Percentiles rank a stretch among this genome's conserved stretches.
These are phyloP conservation scores for Carpinus fangiana DNA, from an alignment of 306 rosid genomes.

Conservation along the genomic window DNA sequence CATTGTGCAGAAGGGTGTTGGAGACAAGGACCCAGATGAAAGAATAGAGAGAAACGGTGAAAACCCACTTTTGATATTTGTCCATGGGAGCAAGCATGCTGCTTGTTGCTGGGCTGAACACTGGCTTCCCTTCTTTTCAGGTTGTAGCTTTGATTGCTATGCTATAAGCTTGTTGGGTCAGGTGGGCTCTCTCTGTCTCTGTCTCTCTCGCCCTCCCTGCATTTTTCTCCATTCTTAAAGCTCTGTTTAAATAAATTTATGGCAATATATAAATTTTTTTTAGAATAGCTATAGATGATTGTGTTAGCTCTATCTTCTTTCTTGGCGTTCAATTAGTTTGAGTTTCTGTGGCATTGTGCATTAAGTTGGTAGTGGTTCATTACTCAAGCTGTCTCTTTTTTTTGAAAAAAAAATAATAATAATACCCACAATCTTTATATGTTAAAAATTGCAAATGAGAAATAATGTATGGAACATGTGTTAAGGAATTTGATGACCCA, in stretches of 20 bases:
- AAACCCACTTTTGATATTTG: constrained; percentile 65
- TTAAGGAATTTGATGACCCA: background rate
- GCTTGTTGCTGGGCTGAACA: constrained; percentile 96
- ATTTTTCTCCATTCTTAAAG: background rate
- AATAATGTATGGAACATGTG: background rate
- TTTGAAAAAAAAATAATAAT: background rate
- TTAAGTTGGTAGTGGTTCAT: background rate
- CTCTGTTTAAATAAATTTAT: too few relatives aligned
- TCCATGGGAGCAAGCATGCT: constrained; percentile 96
- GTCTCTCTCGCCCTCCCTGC: constrained; percentile 11
- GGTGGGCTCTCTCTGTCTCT: constrained; percentile 35
- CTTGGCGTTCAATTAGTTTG: background rate
- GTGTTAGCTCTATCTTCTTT: background rate
- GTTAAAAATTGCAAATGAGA: background rate
- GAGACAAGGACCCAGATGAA: constrained; percentile 19
- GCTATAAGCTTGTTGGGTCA: constrained; percentile 81
- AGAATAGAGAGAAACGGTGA: background rate
- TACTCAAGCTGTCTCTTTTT: background rate
- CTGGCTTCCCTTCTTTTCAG: constrained; percentile 84
- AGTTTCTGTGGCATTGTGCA: background rate
- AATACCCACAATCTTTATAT: background rate
- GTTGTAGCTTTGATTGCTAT: constrained; percentile 72
- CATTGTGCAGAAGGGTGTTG: constrained; percentile 51
- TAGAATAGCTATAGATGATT: background rate
- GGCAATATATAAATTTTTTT: too few relatives aligned